Percentiles rank a stretch among this genome's conserved stretches.
phyloP scores from a whole-genome alignment of 306 rosid genomes.

The Begonia peltatifolia region DNA sequence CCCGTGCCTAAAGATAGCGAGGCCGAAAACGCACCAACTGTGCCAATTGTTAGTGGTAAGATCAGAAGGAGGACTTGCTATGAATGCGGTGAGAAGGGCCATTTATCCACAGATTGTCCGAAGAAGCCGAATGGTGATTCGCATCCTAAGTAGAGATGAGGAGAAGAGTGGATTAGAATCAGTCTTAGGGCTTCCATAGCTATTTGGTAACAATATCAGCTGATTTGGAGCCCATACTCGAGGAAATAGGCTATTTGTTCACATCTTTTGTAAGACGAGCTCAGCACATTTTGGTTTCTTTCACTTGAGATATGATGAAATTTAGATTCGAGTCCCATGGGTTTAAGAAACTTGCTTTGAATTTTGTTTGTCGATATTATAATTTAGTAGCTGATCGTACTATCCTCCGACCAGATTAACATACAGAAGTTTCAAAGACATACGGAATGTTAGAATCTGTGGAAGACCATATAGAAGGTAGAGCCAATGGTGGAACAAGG shows the following conservation, averaged over 20 bases:
- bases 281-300: background rate
- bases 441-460: too few species aligned
- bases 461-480: constrained; percentile 10
- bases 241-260: background rate
- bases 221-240: background rate
- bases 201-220: too few species aligned
- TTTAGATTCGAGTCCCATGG: too few species aligned
- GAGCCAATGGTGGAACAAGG: constrained; percentile 23
- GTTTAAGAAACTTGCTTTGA: too few species aligned
- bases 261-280: background rate
- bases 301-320: background rate
- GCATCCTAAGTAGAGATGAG: too few species aligned
- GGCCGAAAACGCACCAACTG: background rate
- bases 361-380: too few species aligned
- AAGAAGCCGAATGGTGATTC: constrained; percentile 29
- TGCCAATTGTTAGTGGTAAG: constrained; percentile 30
- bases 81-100: constrained; percentile 89
- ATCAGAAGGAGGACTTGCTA: constrained; percentile 70
- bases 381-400: too few species aligned
- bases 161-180: background rate
- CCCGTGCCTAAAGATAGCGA: constrained; percentile 3
- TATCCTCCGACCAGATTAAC: too few species aligned
- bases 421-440: too few species aligned
- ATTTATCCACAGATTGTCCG: constrained; percentile 52
- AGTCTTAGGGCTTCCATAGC: too few species aligned